Percentiles rank a stretch among this genome's conserved stretches.
phyloP scores from a whole-genome alignment of 371 early-diverging fungal species.

The Synchytrium microbalum region DNA sequence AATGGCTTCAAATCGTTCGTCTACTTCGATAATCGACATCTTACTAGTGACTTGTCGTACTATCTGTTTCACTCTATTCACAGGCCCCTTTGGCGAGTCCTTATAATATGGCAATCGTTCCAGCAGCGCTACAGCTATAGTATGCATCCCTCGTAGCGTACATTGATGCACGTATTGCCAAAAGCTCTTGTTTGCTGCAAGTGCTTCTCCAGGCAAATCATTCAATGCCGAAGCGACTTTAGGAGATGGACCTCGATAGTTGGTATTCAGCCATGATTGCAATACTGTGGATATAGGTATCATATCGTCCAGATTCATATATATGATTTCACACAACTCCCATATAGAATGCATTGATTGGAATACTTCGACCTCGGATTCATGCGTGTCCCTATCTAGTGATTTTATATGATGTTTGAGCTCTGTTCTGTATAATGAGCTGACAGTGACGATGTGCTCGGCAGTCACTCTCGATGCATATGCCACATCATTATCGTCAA shows the following conservation, averaged over 20 bases:
- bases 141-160: neutral
- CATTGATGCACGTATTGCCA: neutral
- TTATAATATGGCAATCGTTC: neutral
- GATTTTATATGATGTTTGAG: neutral
- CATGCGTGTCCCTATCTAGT: neutral
- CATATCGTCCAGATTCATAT: neutral
- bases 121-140: neutral
- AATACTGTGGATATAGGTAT: neutral
- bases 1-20: neutral
- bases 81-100: neutral
- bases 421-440: neutral
- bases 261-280: neutral
- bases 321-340: slow-evolving; percentile 1
- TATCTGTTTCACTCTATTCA: neutral
- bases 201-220: neutral
- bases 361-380: neutral
- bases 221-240: neutral
- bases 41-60: neutral
- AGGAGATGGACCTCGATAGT: neutral
- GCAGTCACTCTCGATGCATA: too few species aligned
- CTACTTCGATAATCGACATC: neutral
- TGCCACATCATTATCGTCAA: too few species aligned
- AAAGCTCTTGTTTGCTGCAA: neutral
- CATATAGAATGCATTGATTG: neutral
- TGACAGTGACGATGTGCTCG: neutral